Conservation (phyloP, 805 yeast species). For the Metschnikowia matae region DNA sequence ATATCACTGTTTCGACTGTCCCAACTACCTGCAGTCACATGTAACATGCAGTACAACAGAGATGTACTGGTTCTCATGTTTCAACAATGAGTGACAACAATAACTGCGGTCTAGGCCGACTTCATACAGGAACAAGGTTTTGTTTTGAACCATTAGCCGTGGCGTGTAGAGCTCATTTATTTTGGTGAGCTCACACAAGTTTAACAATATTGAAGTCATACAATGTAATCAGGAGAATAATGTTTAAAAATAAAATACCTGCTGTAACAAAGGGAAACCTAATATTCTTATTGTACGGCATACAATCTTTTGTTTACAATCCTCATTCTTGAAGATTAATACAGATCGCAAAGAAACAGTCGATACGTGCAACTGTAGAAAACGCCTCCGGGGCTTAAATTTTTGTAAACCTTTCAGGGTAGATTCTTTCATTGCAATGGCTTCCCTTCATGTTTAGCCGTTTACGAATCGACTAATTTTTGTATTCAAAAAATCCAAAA, state of each 20-base stretch:
- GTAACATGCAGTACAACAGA: no score
- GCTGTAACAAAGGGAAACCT: neutral
- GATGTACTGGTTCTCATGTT: no score
- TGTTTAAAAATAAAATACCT: neutral
- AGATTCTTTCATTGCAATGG: no score
- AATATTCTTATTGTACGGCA: neutral
- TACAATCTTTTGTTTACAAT: conserved; percentile 1
- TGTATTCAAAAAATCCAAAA: neutral
- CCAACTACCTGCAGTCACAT: no score
- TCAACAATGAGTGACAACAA: no score
- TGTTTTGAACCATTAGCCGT: neutral
- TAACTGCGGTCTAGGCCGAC: neutral
- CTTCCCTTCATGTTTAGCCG: neutral
- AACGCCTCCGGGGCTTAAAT: neutral
- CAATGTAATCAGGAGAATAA: neutral
- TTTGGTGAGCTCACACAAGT: neutral
- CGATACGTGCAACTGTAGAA: neutral
- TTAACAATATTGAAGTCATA: neutral
- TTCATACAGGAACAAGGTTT: neutral
- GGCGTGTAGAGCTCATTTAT: neutral
- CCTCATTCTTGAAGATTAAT: neutral
- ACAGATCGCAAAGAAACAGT: neutral
- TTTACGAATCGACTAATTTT: neutral
- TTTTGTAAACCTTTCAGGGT: neutral
- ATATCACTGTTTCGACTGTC: no score